Percentiles rank a stretch among this genome's conserved stretches.
These are phyloP conservation scores for Acmispon strigosus DNA, from an alignment of 306 rosid species.

Conservation along the genomic window DNA sequence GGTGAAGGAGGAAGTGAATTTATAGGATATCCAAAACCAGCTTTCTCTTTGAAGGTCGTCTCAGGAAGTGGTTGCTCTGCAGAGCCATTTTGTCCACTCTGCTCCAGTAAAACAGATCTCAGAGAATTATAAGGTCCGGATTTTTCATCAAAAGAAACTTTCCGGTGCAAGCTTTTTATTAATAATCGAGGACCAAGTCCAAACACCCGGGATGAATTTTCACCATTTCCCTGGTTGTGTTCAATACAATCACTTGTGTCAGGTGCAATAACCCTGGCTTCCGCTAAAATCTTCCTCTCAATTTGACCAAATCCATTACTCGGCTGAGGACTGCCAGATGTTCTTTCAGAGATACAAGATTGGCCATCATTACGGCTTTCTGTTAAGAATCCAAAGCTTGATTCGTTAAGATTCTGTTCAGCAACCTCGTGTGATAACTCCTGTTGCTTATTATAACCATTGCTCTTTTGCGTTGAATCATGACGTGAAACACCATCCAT, in stretches of 20 bases:
- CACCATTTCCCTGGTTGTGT: constrained; percentile 32
- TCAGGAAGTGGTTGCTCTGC: constrained; percentile 29
- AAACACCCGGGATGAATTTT: constrained; percentile 50
- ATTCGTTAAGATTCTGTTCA: constrained; percentile 23
- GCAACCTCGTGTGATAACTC: constrained; percentile 26
- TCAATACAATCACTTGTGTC: constrained; percentile 35
- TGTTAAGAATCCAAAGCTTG: constrained; percentile 29
- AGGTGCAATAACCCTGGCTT: constrained; percentile 24
- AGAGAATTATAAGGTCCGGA: constrained; percentile 34
- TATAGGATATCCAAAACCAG: constrained; percentile 36
- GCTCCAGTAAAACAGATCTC: constrained; percentile 43
- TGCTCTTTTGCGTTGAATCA: constrained; percentile 27
- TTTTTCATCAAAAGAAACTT: constrained; percentile 46
- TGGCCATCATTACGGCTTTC: constrained; percentile 27
- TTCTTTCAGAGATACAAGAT: constrained; percentile 26
- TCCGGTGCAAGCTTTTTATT: constrained; percentile 57
- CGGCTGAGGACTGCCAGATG: constrained; percentile 13
- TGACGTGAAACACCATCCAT: constrained; percentile 20
- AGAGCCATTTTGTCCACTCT: constrained; percentile 29
- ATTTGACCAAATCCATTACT: constrained; percentile 27
- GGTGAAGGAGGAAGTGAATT: constrained; percentile 80
- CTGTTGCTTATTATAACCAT: constrained; percentile 21
- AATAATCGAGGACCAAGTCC: constrained; percentile 74
- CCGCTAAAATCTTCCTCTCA: constrained; percentile 20
- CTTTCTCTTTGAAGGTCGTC: constrained; percentile 36